phyloP scores from a whole-genome alignment of 116 monocot species.

The Phalaenopsis hybrid region DNA sequence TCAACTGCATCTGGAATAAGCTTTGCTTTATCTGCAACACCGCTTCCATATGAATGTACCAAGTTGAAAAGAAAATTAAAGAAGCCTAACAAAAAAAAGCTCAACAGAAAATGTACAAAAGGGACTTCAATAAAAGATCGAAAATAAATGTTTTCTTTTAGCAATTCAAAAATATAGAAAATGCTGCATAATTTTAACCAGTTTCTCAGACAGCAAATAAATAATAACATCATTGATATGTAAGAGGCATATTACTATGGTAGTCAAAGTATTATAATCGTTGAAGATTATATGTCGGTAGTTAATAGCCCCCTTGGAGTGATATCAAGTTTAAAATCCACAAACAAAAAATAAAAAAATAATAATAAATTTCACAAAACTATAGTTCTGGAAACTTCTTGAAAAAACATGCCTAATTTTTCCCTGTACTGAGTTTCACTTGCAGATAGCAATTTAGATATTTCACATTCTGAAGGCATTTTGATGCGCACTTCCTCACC shows the following conservation, averaged over 20 bases:
- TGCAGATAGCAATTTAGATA: conserved; percentile 40
- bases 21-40: conserved; percentile 44
- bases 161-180: neutral
- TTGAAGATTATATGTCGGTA: neutral
- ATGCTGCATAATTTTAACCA: neutral
- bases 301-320: neutral
- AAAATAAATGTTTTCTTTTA: neutral
- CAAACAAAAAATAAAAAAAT: neutral
- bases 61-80: neutral
- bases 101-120: neutral
- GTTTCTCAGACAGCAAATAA: neutral
- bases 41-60: neutral
- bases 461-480: conserved; percentile 64
- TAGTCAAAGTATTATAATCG: neutral
- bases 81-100: neutral
- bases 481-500: conserved; percentile 61
- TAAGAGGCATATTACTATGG: neutral
- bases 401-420: conserved; percentile 32
- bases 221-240: neutral
- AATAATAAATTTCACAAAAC: neutral
- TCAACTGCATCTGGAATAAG: conserved; percentile 43
- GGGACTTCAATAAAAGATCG: neutral
- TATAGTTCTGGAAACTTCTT: neutral
- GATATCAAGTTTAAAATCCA: neutral
- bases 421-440: conserved; percentile 55